These are phyloP conservation scores for Yamadazyma kanchanaburiensis DNA, from an alignment of 1,139 yeast species.

Conservation along the genomic window DNA sequence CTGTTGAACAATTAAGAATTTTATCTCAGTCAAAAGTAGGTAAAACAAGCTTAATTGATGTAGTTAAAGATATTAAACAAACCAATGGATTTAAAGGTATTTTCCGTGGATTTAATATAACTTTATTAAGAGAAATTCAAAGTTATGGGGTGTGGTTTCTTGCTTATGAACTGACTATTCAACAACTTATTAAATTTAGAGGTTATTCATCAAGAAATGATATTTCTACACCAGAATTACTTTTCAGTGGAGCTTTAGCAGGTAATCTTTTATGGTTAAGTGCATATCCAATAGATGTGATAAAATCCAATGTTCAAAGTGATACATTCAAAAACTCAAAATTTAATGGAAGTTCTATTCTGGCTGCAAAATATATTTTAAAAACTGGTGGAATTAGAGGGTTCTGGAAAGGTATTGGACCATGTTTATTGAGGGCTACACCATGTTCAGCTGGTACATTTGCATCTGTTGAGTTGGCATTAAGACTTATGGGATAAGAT, in stretches of 20 bases:
- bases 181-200: slow-evolving; percentile 29
- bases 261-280: slow-evolving; percentile 73
- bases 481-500: slow-evolving; percentile 48
- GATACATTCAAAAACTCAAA: slow-evolving; percentile 52
- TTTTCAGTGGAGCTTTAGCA: slow-evolving; percentile 64
- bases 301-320: slow-evolving; percentile 68
- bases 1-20: slow-evolving; percentile 75
- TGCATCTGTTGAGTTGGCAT: slow-evolving; percentile 71
- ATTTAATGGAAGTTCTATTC: slow-evolving; percentile 42
- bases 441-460: slow-evolving; percentile 79
- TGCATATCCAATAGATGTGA: slow-evolving; percentile 69
- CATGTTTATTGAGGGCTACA: slow-evolving; percentile 65
- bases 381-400: slow-evolving; percentile 49
- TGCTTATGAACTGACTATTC: slow-evolving; percentile 63
- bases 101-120: slow-evolving; percentile 59
- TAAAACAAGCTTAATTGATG: slow-evolving; percentile 39
- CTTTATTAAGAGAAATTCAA: slow-evolving; percentile 66
- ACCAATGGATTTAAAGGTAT: slow-evolving; percentile 52
- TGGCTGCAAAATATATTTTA: slow-evolving; percentile 48
- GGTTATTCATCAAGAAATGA: slow-evolving; percentile 44
- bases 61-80: slow-evolving; percentile 41
- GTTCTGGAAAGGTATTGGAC: slow-evolving; percentile 70
- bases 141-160: slow-evolving; percentile 85
- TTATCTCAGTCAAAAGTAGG: slow-evolving; percentile 57
- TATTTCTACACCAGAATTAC: slow-evolving; percentile 58